Evolutionary conservation across 2,329 filamentous ascomycete species (phyloP), one percentile per base, ranked within the genome.

Genomic region (Diaporthe australafricana): DNA sequence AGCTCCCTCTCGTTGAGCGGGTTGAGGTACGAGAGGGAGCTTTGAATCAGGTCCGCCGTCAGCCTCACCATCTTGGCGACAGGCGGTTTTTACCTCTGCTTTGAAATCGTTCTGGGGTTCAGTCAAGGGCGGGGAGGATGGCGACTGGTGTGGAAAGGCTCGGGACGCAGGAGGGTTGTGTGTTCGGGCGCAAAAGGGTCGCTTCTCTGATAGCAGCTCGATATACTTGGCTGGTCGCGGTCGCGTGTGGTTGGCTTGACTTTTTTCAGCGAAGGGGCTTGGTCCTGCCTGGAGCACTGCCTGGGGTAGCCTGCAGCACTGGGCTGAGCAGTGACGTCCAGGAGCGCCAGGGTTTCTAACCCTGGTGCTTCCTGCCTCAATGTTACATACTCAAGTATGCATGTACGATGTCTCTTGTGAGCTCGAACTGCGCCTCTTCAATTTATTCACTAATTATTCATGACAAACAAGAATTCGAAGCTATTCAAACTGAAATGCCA

Each of bases 1-100:
- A 99, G 91, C 90, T 99, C 96, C 84, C 96, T 94, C 89, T 99
- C 96, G 87, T 96, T 97, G 84, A 99, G 90, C 82, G 96, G 95
- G 86, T 98, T 99, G 85, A 98, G 93, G 89, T 98, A 99, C 83
- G 96, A 98, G 77, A 98, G 93, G 81, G 96, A 98, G 84, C 91
- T 92, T 84, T 94, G 91, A 86, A 99, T 97, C 80, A 98, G 91
- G 84, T 98, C 96, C 77, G 94, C 92, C 75, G 96, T 98, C 86
- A 99, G 91, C 88, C 96, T 92, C 96, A 74, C 72, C 72, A 99
- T 98, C 76, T 81, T 86, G 83, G 77, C 70, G 66, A 72, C 66
- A 50, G 47, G 50, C 71, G 75, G 56, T 73, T 53, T 74, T 70
- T 74, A 70, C 56, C 67, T 72, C 71, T 66, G 40, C 42, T 73